These are phyloP conservation scores for Claviceps humidiphila DNA, from an alignment of 2,329 filamentous ascomycete species.

Conservation along the genomic window DNA sequence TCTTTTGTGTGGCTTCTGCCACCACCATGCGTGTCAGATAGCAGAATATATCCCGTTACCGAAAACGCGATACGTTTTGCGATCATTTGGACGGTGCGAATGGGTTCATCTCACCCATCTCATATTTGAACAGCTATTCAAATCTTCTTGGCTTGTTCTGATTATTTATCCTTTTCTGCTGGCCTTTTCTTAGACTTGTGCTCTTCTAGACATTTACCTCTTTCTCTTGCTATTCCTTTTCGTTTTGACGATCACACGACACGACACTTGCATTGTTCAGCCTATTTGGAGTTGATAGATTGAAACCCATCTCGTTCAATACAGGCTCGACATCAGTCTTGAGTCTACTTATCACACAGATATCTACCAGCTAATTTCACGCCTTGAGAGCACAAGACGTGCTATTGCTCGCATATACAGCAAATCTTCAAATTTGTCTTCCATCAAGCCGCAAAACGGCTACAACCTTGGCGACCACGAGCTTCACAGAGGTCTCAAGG, in stretches of 20 bases:
- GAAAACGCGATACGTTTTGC: conserved; percentile 1
- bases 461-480: not conserved
- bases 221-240: conserved; percentile 11
- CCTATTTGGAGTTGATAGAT: conserved; percentile 10
- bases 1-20: conserved; percentile 1
- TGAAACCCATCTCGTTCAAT: not conserved
- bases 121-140: not conserved
- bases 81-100: conserved; percentile 12
- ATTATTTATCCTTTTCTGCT: conserved; percentile 14
- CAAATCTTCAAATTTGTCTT: not conserved
- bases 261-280: conserved; percentile 10
- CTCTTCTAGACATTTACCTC: conserved; percentile 23
- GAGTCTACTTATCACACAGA: not conserved
- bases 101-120: conserved; percentile 10
- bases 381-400: conserved; percentile 5
- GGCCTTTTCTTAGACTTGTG: conserved; percentile 24
- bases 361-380: conserved; percentile 5
- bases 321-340: not conserved
- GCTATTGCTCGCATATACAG: no score
- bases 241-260: conserved; percentile 5
- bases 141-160: conserved; percentile 5
- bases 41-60: conserved; percentile 8
- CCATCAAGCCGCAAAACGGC: not conserved
- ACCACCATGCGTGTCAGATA: conserved; percentile 11
- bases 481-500: not conserved